Percentiles rank a stretch among this genome's conserved stretches.
Conservation (phyloP, 345 rosid genomes). For the Lepidium africanum region DNA sequence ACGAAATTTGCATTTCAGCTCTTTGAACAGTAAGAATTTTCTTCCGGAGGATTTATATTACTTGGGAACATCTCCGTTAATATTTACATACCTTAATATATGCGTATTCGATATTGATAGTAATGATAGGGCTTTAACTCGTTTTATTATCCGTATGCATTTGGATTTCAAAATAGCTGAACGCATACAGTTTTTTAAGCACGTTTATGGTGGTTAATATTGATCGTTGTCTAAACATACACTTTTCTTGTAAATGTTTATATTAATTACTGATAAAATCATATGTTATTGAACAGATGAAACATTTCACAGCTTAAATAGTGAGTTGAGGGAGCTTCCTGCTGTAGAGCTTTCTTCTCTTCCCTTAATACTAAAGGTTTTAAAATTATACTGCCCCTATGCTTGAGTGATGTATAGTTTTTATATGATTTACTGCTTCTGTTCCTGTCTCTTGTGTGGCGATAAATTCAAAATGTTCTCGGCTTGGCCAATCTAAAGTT, state of each 20-base stretch:
- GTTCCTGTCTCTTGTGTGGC: background rate
- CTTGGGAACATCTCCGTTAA: background rate
- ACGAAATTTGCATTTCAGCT: conserved; percentile 74
- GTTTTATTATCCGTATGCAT: background rate
- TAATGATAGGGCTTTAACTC: conserved; percentile 3
- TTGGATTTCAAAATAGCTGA: background rate
- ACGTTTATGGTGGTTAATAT: background rate
- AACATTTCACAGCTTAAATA: conserved; percentile 67
- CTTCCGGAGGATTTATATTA: conserved; percentile 7
- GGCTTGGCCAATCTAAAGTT: background rate
- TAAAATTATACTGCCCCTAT: conserved; percentile 34
- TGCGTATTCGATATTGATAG: background rate
- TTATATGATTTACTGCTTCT: background rate
- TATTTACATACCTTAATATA: background rate
- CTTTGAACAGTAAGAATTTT: conserved; percentile 65
- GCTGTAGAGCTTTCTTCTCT: conserved; percentile 87
- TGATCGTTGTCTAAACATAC: background rate
- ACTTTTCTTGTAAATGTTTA: background rate
- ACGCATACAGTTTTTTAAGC: background rate
- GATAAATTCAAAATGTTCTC: background rate
- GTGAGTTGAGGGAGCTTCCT: conserved; percentile 91
- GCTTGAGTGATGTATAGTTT: background rate
- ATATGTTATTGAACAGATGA: conserved; percentile 46
- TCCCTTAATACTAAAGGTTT: conserved; percentile 85
- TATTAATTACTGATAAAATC: background rate